Percentiles rank a stretch among this genome's conserved stretches.
These are phyloP conservation scores for Leishmania mexicana DNA, from an alignment of 208 protist species.

Conservation along the genomic window DNA sequence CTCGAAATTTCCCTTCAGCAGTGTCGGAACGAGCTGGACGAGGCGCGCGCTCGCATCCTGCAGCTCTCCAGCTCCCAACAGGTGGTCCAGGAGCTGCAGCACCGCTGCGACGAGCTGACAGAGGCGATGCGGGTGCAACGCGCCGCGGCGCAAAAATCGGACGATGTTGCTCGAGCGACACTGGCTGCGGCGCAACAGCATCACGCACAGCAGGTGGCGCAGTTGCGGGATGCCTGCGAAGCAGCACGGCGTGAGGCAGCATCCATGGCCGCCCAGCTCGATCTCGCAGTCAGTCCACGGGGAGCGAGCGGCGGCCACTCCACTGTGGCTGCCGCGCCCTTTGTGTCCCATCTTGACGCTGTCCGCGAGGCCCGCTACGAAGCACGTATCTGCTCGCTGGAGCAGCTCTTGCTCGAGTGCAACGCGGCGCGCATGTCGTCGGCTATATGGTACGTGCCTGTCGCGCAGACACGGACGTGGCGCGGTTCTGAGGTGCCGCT, in stretches of 20 bases:
- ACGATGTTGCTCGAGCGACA: neutral
- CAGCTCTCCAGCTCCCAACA: slow-evolving; percentile 24
- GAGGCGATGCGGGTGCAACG: slow-evolving; percentile 8
- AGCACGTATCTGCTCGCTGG: slow-evolving; percentile 13
- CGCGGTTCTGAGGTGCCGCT: neutral
- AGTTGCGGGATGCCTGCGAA: slow-evolving; percentile 12
- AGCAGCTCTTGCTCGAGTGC: slow-evolving; percentile 17
- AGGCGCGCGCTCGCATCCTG: slow-evolving; percentile 20
- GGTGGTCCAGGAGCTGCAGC: slow-evolving; percentile 29
- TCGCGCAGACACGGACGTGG: neutral
- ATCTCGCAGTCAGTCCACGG: neutral
- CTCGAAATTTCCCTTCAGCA: slow-evolving; percentile 9
- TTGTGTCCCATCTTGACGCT: neutral
- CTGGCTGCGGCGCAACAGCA: slow-evolving; percentile 5
- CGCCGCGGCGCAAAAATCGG: slow-evolving; percentile 4
- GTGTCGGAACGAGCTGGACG: slow-evolving; percentile 25
- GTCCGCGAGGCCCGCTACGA: slow-evolving; percentile 10
- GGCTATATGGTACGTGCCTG: neutral
- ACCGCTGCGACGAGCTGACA: slow-evolving; percentile 25
- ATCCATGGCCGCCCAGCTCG: neutral
- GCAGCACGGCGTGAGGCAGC: slow-evolving; percentile 12
- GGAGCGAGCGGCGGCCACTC: neutral
- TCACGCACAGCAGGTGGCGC: slow-evolving; percentile 3
- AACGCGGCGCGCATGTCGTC: slow-evolving; percentile 8
- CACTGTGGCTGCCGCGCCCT: neutral